Evolutionary conservation across 352 stramenopile genomes (phyloP), one percentile per base, ranked within the genome.

Genomic region (Phytophthora brassicae): DNA sequence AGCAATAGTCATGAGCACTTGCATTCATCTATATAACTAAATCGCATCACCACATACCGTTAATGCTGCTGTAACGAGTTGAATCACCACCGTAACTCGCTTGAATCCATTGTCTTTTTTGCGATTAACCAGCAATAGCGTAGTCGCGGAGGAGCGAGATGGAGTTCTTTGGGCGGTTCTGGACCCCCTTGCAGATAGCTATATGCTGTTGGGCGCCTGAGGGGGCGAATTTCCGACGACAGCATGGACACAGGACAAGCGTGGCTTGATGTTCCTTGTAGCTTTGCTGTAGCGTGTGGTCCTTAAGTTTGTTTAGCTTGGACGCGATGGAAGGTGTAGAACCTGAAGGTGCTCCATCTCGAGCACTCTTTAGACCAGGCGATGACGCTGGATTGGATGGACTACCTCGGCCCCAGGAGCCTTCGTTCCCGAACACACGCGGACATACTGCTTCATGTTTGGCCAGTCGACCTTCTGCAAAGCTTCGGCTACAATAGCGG

Each of bases 391-490:
- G 57, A 33, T 51, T 38, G 14, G 66, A 66, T 38, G 71, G 38
- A 41, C 38, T 72, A 6, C 80, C 78, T n/a, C 83, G 76, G n/a
- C 82, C 82, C 86, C 82, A 92, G 19, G 84, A 74, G 4, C 69
- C 74, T 71, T 95, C 82, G 26, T 77, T 84, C 8, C 86, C 86
- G 49, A 95, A 93, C 8, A 93, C 83, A 16, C 84, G 80, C 1
- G 77, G 84, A 50, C 86, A 95, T 4, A 93, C 83, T 20, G 73
- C 76, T 63, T 95, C 86, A 48, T 95, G 86, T 64, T 95, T 95
- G 3, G 73, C 78, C 9, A 95, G 68, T 1, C 84, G 71, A 2
- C 86, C 86, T 74, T 92, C 78, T 11, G 86, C 86, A 60, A 95
- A 95, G 57, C 79, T 92, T 6, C 84, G 79, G 7, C 59, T 63